Evolutionary conservation across 371 early-diverging fungal genomes (phyloP), one percentile per base, ranked within the genome.

Genomic region (Nematocida ironsii): DNA sequence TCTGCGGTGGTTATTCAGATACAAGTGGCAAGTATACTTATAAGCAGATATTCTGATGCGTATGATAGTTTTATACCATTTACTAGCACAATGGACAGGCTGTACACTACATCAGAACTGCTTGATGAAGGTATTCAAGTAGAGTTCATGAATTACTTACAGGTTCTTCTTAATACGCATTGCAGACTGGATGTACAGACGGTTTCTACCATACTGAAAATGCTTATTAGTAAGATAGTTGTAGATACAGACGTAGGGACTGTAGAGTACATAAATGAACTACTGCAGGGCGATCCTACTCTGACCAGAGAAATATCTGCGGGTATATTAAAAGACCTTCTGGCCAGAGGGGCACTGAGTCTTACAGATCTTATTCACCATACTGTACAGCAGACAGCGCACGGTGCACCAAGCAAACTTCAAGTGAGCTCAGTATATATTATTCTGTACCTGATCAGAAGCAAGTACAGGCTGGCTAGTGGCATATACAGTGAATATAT

Each of bases 81-180:
- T 23, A 64, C 27, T 20, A 42, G 42, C 39, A 40, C 23, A 7
- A 11, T 64, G 33, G n/a, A 39, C 5, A 11, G 23, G 42, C 23
- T 64, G 3, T 64, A 64, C 42, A 44, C 13, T n/a, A 27, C 11
- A 27, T 11, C 64, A 64, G 42, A 64, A 11, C 11, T 7, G 11
- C 7, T 27, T 2, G 64, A 64, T 27, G 64, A 64, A 45, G 64
- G 64, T 11, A 42, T 64, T 33, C 64, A 64, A 42, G 23, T 64
- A 1, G 64, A 64, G 44, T 64, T 64, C 42, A 33, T 64, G 64
- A 33, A 64, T 13, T 64, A 64, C 42, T 23, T 64, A 11, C 18
- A 23, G 44, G 11, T 11, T 9, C 64, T 64, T 33, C 64, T 64
- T 45, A 27, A 64, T n/a, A 58, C 23, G 23, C 7, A 11, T 1